phyloP scores from a whole-genome alignment of 176 grass and related monocot genomes.

The Eleusine indica region DNA sequence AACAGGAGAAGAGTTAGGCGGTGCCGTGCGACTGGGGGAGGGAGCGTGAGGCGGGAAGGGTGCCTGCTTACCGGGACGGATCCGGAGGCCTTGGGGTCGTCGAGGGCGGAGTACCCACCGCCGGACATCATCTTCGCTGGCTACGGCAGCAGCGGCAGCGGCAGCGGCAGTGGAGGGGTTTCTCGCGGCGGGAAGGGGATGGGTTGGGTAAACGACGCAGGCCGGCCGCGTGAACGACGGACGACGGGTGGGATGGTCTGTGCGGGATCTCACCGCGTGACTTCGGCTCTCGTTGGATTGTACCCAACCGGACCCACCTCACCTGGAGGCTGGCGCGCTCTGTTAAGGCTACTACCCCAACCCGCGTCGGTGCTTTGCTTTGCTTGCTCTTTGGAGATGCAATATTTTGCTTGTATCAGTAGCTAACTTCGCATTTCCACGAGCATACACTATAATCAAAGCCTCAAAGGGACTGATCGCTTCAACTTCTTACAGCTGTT shows the following conservation, averaged over 20 bases:
- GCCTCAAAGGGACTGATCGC: too few relatives aligned
- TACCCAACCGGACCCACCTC: neutral
- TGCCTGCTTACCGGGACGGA: slow-evolving; percentile 71
- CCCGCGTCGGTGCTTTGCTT: neutral
- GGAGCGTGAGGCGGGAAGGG: neutral
- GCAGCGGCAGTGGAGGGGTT: neutral
- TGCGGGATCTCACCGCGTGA: neutral
- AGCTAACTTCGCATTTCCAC: too few relatives aligned
- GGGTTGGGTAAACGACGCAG: slow-evolving; percentile 7
- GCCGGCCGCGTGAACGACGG: neutral
- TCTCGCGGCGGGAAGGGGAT: slow-evolving; percentile 15
- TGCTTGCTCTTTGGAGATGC: neutral
- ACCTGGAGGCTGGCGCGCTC: neutral
- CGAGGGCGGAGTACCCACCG: slow-evolving; percentile 83
- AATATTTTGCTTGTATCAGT: neutral
- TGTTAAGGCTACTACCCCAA: neutral
- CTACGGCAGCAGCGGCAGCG: neutral
- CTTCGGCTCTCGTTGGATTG: slow-evolving; percentile 11
- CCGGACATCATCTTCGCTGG: slow-evolving; percentile 88
- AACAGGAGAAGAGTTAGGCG: slow-evolving; percentile 3
- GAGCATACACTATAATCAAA: too few relatives aligned
- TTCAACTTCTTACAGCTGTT: too few relatives aligned
- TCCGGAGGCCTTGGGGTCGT: slow-evolving; percentile 87
- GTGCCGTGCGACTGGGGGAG: slow-evolving; percentile 10
- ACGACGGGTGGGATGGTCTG: neutral